Base-by-base conservation (phyloP, 2,329 filamentous ascomycete species). In the Ascochyta koolunga region DNA sequence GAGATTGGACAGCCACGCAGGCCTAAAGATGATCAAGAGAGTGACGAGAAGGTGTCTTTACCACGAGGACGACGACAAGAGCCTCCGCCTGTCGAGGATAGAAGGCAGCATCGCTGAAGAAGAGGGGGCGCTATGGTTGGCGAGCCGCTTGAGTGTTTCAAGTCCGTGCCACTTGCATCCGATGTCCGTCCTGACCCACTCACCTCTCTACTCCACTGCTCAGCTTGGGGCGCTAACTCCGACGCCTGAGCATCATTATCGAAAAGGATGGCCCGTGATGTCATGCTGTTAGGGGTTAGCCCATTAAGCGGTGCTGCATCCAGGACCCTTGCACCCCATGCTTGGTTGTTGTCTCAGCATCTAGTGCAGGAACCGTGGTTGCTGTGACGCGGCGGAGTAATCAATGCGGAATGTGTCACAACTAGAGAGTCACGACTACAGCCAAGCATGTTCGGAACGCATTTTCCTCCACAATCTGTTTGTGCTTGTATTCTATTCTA, bases 1-100 rank as follows among this genome's bases (percentile, higher is more conserved):
- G 48, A 29, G 53, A 73, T 59, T 63, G 71, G 66, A 66, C 59
- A 69, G 70, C 54, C 64, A 39, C 59, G 43, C 37, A 54, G 51
- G 62, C 65, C 68, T 65, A 65, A 67, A 54, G 29, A 40, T 55
- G 21, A 54, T 61, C 42, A 43, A 74, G 68, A 65, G 71, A 73
- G 68, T 56, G 70, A 72, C 68, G 54, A 63, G 65, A 70, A 71
- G 32, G 48, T 50, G 54, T 49, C 51, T 50, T 50, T 36, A 54
- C 57, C 58, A 61, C 55, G 71, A n/a, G n/a, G n/a, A 64, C 56
- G 59, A 59, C 54, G 71, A 65, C 56, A 66, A 66, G 60, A 67
- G 61, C 65, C 64, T 72, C 67, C 61, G 56, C 62, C 65, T 61
- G 59, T 44, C 48, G 61, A 51, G 51, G 57, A 54, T 57, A 61